These are phyloP conservation scores for Candida pini DNA, from an alignment of 805 yeast genomes.

Conservation along the genomic window DNA sequence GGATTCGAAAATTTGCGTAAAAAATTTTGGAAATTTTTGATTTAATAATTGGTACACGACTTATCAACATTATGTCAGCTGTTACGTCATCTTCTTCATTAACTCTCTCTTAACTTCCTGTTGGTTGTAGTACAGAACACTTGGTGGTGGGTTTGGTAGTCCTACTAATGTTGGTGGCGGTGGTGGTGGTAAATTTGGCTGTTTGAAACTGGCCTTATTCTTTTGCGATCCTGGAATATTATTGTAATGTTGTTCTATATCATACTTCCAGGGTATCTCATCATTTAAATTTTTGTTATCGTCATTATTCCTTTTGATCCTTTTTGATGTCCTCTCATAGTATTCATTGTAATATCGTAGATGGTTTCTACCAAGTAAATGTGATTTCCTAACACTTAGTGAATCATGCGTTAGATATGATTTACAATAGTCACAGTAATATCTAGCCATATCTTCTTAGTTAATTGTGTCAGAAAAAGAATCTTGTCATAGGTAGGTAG, in stretches of 20 bases:
- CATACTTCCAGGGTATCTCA: slow-evolving; percentile 33
- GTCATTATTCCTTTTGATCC: no score
- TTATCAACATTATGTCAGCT: no score
- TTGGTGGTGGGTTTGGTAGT: slow-evolving; percentile 34
- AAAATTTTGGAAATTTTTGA: no score
- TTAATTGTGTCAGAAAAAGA: background rate
- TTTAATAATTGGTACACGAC: no score
- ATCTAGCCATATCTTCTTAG: slow-evolving; percentile 49
- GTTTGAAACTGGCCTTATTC: background rate
- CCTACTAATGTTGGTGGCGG: slow-evolving; percentile 31
- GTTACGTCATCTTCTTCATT: slow-evolving; percentile 10
- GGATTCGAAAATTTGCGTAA: no score
- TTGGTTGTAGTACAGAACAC: slow-evolving; percentile 19
- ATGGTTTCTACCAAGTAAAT: slow-evolving; percentile 73
- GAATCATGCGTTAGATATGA: slow-evolving; percentile 84
- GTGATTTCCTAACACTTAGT: slow-evolving; percentile 78
- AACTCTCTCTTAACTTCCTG: slow-evolving; percentile 15
- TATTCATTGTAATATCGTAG: slow-evolving; percentile 65
- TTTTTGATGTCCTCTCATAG: slow-evolving; percentile 48
- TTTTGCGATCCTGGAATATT: slow-evolving; percentile 30
- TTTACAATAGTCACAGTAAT: slow-evolving; percentile 81
- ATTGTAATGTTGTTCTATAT: slow-evolving; percentile 29
- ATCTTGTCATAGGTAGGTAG: background rate
- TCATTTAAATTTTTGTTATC: slow-evolving; percentile 12
- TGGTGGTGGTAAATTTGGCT: slow-evolving; percentile 20